These are phyloP conservation scores for Cardamine chenopodiifolia DNA, from an alignment of 345 rosid genomes.

Conservation along the genomic window DNA sequence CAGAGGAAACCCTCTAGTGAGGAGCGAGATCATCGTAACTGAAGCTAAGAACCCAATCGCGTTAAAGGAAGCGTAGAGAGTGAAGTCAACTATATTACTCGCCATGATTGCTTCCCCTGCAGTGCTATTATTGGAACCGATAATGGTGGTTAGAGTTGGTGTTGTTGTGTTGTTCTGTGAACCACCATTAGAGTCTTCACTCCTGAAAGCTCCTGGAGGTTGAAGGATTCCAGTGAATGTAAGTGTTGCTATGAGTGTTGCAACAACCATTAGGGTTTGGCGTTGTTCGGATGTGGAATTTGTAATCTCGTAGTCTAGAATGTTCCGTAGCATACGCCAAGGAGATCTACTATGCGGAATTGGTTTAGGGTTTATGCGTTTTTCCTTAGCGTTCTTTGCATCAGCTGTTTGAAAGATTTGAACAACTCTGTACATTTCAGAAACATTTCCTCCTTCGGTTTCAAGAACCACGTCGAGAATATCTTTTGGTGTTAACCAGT, in stretches of 20 bases:
- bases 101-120: conserved; percentile 34
- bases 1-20: conserved; percentile 16
- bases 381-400: conserved; percentile 10
- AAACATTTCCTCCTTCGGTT: conserved; percentile 32
- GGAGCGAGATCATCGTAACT: conserved; percentile 26
- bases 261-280: conserved; percentile 16
- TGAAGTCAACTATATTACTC: background rate
- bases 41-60: conserved; percentile 32
- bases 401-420: conserved; percentile 29
- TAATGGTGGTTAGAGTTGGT: background rate
- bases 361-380: background rate
- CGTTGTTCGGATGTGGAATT: background rate
- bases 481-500: conserved; percentile 30
- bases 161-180: background rate
- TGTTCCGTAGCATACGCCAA: background rate
- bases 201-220: conserved; percentile 29
- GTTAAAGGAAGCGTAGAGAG: conserved; percentile 24
- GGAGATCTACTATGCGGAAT: background rate
- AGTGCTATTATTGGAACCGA: conserved; percentile 5
- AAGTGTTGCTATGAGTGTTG: conserved; percentile 29
- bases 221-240: conserved; percentile 18
- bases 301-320: background rate
- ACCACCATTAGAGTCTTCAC: conserved; percentile 16
- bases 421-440: conserved; percentile 20
- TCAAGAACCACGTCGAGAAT: conserved; percentile 34